Evolutionary conservation across 2,329 filamentous ascomycete species (phyloP), one percentile per base, ranked within the genome.

Genomic region (Chaetomiaceae sp.): DNA sequence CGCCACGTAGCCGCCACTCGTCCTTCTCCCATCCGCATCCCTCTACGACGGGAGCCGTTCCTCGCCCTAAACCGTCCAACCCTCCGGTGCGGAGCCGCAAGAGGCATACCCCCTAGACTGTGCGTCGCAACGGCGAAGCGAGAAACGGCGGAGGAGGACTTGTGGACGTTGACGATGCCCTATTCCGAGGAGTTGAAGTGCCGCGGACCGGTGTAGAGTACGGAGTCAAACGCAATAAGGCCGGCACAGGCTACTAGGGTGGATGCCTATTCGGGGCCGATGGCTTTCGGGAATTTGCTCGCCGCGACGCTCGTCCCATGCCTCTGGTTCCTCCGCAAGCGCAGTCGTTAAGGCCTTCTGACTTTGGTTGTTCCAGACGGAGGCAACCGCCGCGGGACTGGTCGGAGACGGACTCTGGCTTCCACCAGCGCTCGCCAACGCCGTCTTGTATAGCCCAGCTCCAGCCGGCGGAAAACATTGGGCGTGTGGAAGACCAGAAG

Each of bases 141-240:
- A 6, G 60, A 58, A 1, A 61, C 47, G 64, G 58, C 70, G 55
- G 52, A 59, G 57, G 55, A 66, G 51, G 56, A 60, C 24, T 50
- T 61, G 51, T 61, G 58, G 17, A 58, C 48, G 52, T 57, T 62
- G 18, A 67, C 56, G 38, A 62, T 66, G 55, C 70, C 69, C 49
- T 70, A 70, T 47, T 75, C 74, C 53, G 76, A 65, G 12, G 77
- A 79, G 61, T 76, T 76, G 57, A 71, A 65, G 57, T 95, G 88
- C 24, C 83, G 77, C 6, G 88, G 86, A 0, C 88, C 87, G 44
- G 79, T 79, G 65, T 91, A 97, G 4, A 95, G 73, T 6, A 93
- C 78, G 1, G 86, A 81, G 65, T 97, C 91, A 58, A 97, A 97
- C n/a, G 80, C 78, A 49, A 97, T 85, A 49, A 89, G 74, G 6